Conservation (phyloP, 257 asterid species). For the Schizonepeta tenuifolia region DNA sequence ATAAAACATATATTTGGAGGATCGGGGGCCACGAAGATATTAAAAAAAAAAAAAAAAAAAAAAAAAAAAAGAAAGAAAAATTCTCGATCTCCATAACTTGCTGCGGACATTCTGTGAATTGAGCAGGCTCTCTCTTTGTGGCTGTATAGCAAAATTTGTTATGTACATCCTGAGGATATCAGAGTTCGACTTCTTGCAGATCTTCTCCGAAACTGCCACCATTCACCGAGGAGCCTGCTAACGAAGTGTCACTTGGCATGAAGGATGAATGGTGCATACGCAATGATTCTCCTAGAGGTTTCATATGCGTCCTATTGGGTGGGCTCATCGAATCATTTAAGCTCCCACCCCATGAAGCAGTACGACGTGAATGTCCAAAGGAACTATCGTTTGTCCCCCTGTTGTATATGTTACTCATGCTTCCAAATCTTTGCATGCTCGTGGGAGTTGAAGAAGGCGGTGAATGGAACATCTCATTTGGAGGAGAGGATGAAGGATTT, state of each 20-base stretch:
- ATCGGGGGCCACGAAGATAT: background rate
- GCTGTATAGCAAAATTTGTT: constrained; percentile 51
- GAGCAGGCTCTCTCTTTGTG: constrained; percentile 26
- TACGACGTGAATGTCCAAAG: constrained; percentile 58
- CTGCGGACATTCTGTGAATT: constrained; percentile 35
- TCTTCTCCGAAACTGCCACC: constrained; percentile 70
- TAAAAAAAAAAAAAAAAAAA: background rate
- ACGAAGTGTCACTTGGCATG: constrained; percentile 43
- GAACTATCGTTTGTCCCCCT: constrained; percentile 37
- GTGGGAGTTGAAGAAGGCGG: constrained; percentile 38
- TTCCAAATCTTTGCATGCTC: constrained; percentile 66
- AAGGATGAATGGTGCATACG: constrained; percentile 48
- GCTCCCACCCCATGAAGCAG: constrained; percentile 95
- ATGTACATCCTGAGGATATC: constrained; percentile 58
- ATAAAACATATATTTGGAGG: constrained; percentile 10
- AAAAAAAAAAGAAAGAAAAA: background rate
- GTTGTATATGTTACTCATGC: constrained; percentile 68
- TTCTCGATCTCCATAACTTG: constrained; percentile 33
- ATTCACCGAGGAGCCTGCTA: constrained; percentile 23
- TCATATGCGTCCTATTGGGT: constrained; percentile 36
- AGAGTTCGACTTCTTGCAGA: constrained; percentile 92
- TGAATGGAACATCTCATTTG: constrained; percentile 43
- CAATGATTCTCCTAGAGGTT: constrained; percentile 61
- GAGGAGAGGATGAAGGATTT: constrained; percentile 45
- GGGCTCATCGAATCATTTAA: constrained; percentile 52